Percentiles rank a stretch among this genome's conserved stretches.
These are phyloP conservation scores for Fusarium sp. DNA, from an alignment of 2,329 filamentous ascomycete genomes.

Conservation along the genomic window DNA sequence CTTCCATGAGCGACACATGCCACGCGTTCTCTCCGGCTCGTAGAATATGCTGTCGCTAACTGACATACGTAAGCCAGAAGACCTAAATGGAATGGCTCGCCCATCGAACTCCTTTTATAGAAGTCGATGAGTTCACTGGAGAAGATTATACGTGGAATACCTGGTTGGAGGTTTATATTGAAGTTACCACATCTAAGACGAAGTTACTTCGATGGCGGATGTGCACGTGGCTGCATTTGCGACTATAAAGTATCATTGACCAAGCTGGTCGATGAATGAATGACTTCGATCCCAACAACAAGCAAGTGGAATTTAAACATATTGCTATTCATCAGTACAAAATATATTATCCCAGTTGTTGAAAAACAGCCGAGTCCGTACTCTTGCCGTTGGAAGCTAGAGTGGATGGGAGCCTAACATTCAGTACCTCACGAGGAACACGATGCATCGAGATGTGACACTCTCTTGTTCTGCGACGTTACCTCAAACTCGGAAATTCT, in stretches of 20 bases:
- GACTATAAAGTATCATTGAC: constrained; percentile 3
- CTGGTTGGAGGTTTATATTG: constrained; percentile 9
- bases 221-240: constrained; percentile 34
- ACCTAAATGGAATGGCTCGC: constrained; percentile 8
- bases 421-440: neutral
- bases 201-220: neutral
- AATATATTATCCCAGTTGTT: constrained; percentile 40
- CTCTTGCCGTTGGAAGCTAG: constrained; percentile 31
- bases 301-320: constrained; percentile 16
- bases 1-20: constrained; percentile 38
- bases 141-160: neutral
- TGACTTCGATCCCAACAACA: neutral
- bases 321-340: constrained; percentile 27
- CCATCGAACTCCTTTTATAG: neutral
- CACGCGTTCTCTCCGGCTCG: constrained; percentile 24
- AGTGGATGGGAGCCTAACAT: constrained; percentile 22
- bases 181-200: neutral
- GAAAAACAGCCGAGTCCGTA: constrained; percentile 29
- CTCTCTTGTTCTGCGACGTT: too few relatives aligned
- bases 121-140: constrained; percentile 18
- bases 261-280: neutral
- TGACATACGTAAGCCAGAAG: constrained; percentile 17
- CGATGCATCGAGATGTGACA: constrained; percentile 2
- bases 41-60: constrained; percentile 9
- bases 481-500: neutral